Evolutionary conservation across 345 rosid species (phyloP).

Genomic region (Combretum micranthum): DNA sequence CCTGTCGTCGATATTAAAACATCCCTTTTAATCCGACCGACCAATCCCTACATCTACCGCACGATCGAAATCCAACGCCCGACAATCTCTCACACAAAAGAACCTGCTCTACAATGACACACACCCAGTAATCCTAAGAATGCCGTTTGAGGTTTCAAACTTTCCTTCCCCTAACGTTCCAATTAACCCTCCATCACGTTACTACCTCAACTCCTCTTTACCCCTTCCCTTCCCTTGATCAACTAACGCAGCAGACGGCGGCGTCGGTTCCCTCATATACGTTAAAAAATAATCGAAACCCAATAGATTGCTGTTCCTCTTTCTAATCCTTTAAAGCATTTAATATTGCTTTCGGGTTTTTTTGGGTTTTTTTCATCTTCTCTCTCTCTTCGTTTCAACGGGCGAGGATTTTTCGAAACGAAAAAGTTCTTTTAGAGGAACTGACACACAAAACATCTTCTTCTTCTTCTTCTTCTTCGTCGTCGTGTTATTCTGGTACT

Average conservation of each 20-base stretch:
- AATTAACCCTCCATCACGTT: constrained; percentile 28
- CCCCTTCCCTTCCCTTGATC: no score
- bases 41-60: neutral
- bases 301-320: constrained; percentile 2
- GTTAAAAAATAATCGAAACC: constrained; percentile 29
- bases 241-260: constrained; percentile 52
- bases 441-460: no score
- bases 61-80: constrained; percentile 11
- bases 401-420: constrained; percentile 67
- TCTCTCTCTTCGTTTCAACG: constrained; percentile 64
- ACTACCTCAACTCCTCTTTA: constrained; percentile 7
- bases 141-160: constrained; percentile 76
- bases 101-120: neutral
- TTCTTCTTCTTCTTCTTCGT: no score
- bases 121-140: constrained; percentile 6
- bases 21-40: neutral
- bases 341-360: constrained; percentile 2
- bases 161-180: constrained; percentile 21
- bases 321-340: neutral
- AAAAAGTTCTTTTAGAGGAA: constrained; percentile 9
- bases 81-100: neutral
- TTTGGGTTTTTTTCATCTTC: constrained; percentile 11
- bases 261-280: constrained; percentile 47
- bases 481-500: no score
- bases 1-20: neutral